Conservation (phyloP, 2,329 filamentous ascomycete genomes). For the Aspergillus brunneoviolaceus region DNA sequence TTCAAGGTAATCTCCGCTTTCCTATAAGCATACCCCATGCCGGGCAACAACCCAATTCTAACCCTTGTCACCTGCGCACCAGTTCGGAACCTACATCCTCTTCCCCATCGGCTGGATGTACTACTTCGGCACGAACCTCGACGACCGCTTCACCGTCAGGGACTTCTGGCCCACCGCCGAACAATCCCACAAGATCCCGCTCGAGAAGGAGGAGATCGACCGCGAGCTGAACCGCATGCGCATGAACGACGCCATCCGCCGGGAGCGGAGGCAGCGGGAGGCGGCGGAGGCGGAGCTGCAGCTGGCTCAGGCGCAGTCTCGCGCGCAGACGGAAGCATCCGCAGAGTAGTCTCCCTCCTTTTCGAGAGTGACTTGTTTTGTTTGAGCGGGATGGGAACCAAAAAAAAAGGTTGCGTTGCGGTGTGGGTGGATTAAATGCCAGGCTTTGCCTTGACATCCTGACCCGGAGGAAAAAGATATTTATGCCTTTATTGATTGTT, state of each 20-base stretch:
- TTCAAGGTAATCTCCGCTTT: slow-evolving; percentile 68
- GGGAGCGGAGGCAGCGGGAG: slow-evolving; percentile 48
- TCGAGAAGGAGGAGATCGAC: slow-evolving; percentile 62
- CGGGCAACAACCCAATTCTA: background rate
- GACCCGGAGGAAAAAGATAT: no score
- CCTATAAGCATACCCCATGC: background rate
- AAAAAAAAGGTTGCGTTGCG: no score
- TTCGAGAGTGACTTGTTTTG: no score
- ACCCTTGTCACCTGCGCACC: background rate
- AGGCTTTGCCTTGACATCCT: no score
- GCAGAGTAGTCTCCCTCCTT: no score
- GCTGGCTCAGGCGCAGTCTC: slow-evolving; percentile 11
- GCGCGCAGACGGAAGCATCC: slow-evolving; percentile 10
- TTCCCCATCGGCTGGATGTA: slow-evolving; percentile 99
- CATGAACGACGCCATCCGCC: slow-evolving; percentile 50
- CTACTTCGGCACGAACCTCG: slow-evolving; percentile 98
- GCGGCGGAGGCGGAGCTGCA: slow-evolving; percentile 23
- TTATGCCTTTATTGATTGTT: no score
- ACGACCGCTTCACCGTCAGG: slow-evolving; percentile 81
- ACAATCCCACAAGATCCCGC: slow-evolving; percentile 54
- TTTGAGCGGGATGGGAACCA: background rate
- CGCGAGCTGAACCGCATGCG: slow-evolving; percentile 72
- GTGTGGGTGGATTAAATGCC: no score
- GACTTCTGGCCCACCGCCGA: slow-evolving; percentile 85
- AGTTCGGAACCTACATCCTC: slow-evolving; percentile 99